phyloP scores from a whole-genome alignment of 805 yeast species.

The Ogataea henricii region DNA sequence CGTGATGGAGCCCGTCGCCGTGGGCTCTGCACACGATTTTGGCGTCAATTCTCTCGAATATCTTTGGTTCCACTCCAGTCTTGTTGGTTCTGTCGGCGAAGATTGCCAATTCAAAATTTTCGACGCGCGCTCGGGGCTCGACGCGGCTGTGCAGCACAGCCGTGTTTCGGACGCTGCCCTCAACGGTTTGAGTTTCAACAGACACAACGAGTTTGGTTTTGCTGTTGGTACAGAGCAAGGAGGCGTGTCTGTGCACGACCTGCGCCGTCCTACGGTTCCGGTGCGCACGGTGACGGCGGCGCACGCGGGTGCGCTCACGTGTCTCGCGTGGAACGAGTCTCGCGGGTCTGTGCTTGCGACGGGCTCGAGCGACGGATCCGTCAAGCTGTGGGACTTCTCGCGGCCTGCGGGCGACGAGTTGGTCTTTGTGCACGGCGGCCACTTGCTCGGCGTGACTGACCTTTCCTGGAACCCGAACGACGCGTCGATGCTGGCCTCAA shows the following conservation, averaged over 20 bases:
- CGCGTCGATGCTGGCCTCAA: constrained; percentile 71
- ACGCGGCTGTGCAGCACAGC: constrained; percentile 5
- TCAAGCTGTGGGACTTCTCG: constrained; percentile 61
- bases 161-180: constrained; percentile 33
- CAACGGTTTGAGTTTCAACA: constrained; percentile 63
- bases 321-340: constrained; percentile 72
- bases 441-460: constrained; percentile 83
- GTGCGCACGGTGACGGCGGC: constrained; percentile 29
- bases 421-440: constrained; percentile 80
- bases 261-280: constrained; percentile 46
- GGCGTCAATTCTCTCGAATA: constrained; percentile 77
- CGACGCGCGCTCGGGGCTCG: constrained; percentile 48
- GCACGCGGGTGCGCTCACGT: constrained; percentile 60
- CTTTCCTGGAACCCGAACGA: constrained; percentile 78
- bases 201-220: constrained; percentile 53
- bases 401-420: constrained; percentile 27
- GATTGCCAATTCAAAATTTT: constrained; percentile 49
- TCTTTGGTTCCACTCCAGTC: constrained; percentile 59
- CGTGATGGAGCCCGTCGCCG: constrained; percentile 17
- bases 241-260: constrained; percentile 60
- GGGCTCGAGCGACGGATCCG: constrained; percentile 63
- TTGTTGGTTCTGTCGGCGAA: constrained; percentile 72
- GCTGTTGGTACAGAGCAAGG: constrained; percentile 72
- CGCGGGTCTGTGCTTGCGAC: constrained; percentile 59
- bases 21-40: constrained; percentile 36